phyloP scores from a whole-genome alignment of 2,329 filamentous ascomycete genomes.

The Fusarium denticulatum region DNA sequence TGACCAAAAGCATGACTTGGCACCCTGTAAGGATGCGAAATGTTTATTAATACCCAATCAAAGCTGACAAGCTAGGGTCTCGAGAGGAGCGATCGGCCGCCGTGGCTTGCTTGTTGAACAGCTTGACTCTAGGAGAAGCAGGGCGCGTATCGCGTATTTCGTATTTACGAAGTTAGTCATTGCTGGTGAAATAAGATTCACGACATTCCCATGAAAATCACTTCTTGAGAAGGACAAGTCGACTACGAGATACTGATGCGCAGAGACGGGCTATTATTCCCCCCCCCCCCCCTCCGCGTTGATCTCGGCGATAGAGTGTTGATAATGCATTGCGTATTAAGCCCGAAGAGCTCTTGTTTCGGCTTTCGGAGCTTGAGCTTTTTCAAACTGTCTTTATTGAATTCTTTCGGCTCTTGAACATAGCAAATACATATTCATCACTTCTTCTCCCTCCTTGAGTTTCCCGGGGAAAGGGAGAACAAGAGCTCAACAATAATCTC shows the following conservation, averaged over 20 bases:
- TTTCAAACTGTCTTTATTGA: not conserved
- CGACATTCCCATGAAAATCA: not conserved
- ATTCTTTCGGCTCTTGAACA: not conserved
- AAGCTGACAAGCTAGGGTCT: not conserved
- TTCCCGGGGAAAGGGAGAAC: not conserved
- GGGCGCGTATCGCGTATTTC: not conserved
- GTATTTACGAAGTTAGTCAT: not conserved
- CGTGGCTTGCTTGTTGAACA: not conserved
- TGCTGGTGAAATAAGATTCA: not conserved
- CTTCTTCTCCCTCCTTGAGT: not conserved
- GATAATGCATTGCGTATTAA: not conserved
- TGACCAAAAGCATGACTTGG: not conserved
- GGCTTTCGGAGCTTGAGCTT: not conserved
- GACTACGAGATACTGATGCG: not conserved
- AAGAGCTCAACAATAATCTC: not conserved
- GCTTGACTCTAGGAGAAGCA: not conserved
- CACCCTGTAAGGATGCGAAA: not conserved
- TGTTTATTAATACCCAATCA: slow-evolving; percentile 4
- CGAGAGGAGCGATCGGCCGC: not conserved
- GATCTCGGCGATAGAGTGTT: not conserved
- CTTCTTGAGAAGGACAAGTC: not conserved
- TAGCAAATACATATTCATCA: not conserved
- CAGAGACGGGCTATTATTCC: not conserved
- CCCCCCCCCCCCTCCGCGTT: not conserved
- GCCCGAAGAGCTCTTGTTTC: not conserved